A percentile compares a stretch with the other conserved stretches of the same genome.
Evolutionary conservation across 192 early-diverging fungal species (phyloP).

Genomic region (Coemansia sp.): DNA sequence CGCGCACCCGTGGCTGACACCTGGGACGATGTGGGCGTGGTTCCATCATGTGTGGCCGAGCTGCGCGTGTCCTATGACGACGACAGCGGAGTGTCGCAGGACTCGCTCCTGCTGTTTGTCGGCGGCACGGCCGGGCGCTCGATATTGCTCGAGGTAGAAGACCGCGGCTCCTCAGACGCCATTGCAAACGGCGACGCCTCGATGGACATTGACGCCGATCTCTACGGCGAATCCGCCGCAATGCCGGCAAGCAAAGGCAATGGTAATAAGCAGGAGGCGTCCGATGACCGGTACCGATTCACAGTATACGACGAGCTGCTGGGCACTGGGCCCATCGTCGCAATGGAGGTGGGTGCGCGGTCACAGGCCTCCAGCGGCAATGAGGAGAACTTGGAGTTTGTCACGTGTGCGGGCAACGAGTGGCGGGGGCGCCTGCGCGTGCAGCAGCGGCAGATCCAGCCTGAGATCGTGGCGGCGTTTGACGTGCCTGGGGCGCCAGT

Average conservation of each 20-base stretch:
- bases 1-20: constrained; percentile 20
- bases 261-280: constrained; percentile 10
- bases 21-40: constrained; percentile 38
- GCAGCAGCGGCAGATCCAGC: constrained; percentile 64
- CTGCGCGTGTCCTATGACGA: constrained; percentile 22
- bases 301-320: constrained; percentile 77
- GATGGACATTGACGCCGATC: constrained; percentile 34
- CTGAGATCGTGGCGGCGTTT: constrained; percentile 62
- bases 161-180: not conserved
- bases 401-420: constrained; percentile 63
- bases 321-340: constrained; percentile 77
- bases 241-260: constrained; percentile 40
- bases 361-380: constrained; percentile 7
- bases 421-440: constrained; percentile 62
- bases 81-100: constrained; percentile 15
- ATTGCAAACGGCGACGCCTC: not conserved
- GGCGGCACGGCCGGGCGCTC: constrained; percentile 45
- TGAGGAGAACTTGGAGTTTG: constrained; percentile 57
- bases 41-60: constrained; percentile 38
- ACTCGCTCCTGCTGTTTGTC: constrained; percentile 36
- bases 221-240: constrained; percentile 27
- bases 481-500: constrained; percentile 54
- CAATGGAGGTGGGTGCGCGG: constrained; percentile 72
- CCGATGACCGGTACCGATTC: constrained; percentile 58
- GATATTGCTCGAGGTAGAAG: constrained; percentile 37